Evolutionary conservation across 176 grass and related monocot genomes (phyloP), one percentile per base, ranked within the genome.

Genomic region (Aegilops sharonensis): DNA sequence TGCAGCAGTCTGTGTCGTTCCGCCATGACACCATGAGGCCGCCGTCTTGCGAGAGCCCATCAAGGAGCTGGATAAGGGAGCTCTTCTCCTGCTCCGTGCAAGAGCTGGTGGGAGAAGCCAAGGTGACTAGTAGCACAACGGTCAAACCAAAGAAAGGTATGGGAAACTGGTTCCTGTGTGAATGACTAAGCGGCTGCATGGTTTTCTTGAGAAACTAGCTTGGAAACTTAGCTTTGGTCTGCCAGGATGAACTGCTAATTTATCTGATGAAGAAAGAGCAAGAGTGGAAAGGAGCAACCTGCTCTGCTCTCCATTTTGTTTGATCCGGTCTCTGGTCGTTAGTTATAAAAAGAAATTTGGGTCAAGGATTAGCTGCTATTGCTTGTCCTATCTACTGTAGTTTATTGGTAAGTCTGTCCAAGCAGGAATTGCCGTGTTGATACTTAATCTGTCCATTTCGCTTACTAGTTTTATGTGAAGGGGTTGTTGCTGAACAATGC

Each of bases 51-150:
- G 71, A 82, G 1, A 92, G 77, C 24, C 15, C 69, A 7, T 15
- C 13, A 6, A 82, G 50, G 86, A 92, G 57, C 47, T 68, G 78
- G 57, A 91, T 70, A 11, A 92, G 78, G 34, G 68, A 82, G 11
- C 37, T 47, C 83, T 47, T 89, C 47, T 91, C 86, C 24, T 79
- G 40, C 24, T 76, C 68, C 0, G 23, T 85, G 81, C 90, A 91
- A 1, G 81, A 47, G 39, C 2, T 48, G 27, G 5, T 13, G 3
- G 62, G 56, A 64, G 72, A 67, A 0, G 13, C 29, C 10, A 78
- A 35, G 11, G 4, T n/a, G n/a, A 85, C 13, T 6, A 85, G 23
- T 1, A 78, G 45, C 10, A 48, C 8, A 8, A 66, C 3, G 10
- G 27, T 12, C 20, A 78, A 11, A 0, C 30, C 10, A 59, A 59